phyloP scores from a whole-genome alignment of 805 yeast species.

The Lipomyces kockii region DNA sequence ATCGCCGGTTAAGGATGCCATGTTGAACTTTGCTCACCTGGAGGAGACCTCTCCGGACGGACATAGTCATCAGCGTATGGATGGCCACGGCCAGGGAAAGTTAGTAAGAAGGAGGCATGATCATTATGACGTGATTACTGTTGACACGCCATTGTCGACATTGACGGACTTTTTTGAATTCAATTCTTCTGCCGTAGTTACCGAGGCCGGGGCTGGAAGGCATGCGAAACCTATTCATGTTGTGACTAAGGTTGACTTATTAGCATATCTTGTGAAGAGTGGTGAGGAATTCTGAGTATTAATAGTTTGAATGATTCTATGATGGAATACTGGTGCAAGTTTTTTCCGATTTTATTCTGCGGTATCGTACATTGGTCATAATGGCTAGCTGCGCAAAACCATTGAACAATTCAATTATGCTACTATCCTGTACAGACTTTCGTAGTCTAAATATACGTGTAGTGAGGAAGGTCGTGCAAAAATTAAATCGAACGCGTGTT shows the following conservation, averaged over 20 bases:
- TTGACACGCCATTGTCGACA: conserved; percentile 66
- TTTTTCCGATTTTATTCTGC: too few relatives aligned
- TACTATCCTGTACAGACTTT: background rate
- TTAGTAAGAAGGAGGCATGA: conserved; percentile 23
- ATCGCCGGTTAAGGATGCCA: conserved; percentile 61
- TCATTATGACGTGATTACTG: conserved; percentile 67
- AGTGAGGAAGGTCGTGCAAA: too few relatives aligned
- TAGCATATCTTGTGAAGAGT: conserved; percentile 51
- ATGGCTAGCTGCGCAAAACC: background rate
- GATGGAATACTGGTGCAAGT: background rate
- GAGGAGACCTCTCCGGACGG: conserved; percentile 66
- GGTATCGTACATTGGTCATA: too few relatives aligned
- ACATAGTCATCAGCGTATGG: conserved; percentile 39
- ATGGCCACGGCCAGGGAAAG: conserved; percentile 23
- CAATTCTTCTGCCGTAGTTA: conserved; percentile 81
- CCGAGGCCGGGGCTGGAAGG: conserved; percentile 56
- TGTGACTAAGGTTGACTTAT: conserved; percentile 84
- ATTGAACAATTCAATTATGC: background rate
- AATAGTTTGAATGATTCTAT: background rate
- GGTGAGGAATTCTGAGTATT: conserved; percentile 23
- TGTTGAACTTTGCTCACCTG: conserved; percentile 75
- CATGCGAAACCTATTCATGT: conserved; percentile 74
- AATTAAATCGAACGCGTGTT: too few relatives aligned
- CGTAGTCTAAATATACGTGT: background rate
- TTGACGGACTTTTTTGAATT: conserved; percentile 81